Evolutionary conservation across 1,284 basidiomycete genomes (phyloP).

Genomic region (Pholiota adiposa): DNA sequence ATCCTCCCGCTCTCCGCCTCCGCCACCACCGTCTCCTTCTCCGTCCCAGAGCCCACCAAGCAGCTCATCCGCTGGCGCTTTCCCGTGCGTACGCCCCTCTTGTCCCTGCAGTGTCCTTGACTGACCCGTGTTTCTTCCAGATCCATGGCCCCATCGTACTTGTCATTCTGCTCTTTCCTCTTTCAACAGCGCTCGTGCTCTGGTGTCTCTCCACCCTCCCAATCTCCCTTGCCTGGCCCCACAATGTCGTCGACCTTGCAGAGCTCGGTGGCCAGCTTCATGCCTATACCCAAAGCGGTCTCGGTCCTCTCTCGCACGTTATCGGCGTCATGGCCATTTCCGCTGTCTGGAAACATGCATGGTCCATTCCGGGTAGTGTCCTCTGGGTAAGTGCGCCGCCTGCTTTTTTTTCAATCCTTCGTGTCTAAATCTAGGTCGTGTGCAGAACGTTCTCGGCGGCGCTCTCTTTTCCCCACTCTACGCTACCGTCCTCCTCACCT

Average conservation of each 20-base stretch:
- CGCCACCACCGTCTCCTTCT: conserved; percentile 56
- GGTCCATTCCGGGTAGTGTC: conserved; percentile 91
- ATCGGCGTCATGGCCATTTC: conserved; percentile 83
- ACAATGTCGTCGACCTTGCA: conserved; percentile 73
- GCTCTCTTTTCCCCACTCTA: conserved; percentile 81
- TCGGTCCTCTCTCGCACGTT: conserved; percentile 66
- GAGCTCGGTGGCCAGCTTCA: conserved; percentile 75
- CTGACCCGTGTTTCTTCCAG: conserved; percentile 38
- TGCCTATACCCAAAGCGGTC: conserved; percentile 74
- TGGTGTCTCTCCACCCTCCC: conserved; percentile 58
- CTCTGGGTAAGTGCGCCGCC: conserved; percentile 67
- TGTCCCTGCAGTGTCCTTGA: conserved; percentile 10
- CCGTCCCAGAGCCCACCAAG: conserved; percentile 30
- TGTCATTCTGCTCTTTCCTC: conserved; percentile 69
- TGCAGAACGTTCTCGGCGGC: conserved; percentile 87
- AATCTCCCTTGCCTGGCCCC: conserved; percentile 76
- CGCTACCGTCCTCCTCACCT: conserved; percentile 78
- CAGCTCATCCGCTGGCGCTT: conserved; percentile 44
- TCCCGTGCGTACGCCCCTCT: conserved; percentile 45
- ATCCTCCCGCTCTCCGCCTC: conserved; percentile 74
- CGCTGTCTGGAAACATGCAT: conserved; percentile 92
- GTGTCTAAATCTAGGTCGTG: conserved; percentile 23
- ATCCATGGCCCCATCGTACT: conserved; percentile 66
- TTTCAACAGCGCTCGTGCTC: conserved; percentile 52
- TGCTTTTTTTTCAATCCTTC: conserved; percentile 17